A percentile compares a stretch with the other conserved stretches of the same genome.
These are phyloP conservation scores for Paramecium tetraurelia DNA, from an alignment of 73 alveolate species.

Conservation along the genomic window DNA sequence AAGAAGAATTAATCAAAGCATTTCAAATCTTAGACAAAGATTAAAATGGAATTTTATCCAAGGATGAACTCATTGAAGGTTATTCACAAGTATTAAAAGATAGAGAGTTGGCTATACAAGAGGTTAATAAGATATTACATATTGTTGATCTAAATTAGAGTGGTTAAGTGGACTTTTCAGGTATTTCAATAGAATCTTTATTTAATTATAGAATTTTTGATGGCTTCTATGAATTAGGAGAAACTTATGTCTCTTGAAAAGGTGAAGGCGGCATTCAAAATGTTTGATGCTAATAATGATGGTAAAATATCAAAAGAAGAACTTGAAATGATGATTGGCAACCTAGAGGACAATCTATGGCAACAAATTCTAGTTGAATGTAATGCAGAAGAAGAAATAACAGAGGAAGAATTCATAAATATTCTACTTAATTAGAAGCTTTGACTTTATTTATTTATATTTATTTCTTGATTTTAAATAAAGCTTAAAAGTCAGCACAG, in stretches of 20 bases:
- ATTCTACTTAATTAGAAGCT: not conserved
- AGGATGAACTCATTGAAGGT: conserved; percentile 81
- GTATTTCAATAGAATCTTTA: not conserved
- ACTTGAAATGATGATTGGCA: not conserved
- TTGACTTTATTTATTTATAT: not conserved
- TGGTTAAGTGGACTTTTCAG: not conserved
- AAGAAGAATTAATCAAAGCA: conserved; percentile 52
- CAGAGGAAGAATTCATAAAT: conserved; percentile 27
- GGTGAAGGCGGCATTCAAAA: conserved; percentile 15
- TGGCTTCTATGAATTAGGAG: conserved; percentile 22
- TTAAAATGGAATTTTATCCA: conserved; percentile 75
- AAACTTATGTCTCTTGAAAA: not conserved
- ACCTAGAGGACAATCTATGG: not conserved
- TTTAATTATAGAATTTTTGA: not conserved
- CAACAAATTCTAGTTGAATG: not conserved
- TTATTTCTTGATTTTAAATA: not conserved
- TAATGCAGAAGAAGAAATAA: not conserved
- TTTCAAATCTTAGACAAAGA: conserved; percentile 71
- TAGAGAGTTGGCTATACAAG: not conserved
- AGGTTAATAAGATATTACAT: not conserved
- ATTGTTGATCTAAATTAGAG: not conserved
- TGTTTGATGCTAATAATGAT: not conserved
- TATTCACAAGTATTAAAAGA: conserved; percentile 43
- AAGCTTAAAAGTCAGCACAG: not conserved
- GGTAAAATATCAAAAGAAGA: conserved; percentile 9